These are phyloP conservation scores for Alternaria incomplexa DNA, from an alignment of 2,329 filamentous ascomycete genomes.

Conservation along the genomic window DNA sequence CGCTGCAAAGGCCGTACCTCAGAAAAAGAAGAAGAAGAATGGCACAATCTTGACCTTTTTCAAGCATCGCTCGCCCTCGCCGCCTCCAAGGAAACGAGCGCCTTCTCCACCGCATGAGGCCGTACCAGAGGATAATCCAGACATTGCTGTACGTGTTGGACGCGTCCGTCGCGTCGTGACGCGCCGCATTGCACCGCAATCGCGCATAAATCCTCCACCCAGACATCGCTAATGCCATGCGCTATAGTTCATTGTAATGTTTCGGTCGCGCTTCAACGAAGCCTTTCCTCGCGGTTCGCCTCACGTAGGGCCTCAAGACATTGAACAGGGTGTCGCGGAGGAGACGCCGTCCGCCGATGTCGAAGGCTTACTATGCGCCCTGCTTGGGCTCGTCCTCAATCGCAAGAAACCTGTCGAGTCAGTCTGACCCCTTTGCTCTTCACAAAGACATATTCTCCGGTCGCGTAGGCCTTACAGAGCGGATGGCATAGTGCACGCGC, in stretches of 20 bases:
- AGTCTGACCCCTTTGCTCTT: conserved; percentile 50
- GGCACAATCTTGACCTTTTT: conserved; percentile 46
- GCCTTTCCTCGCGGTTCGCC: conserved; percentile 85
- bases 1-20: conserved; percentile 28
- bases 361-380: conserved; percentile 86
- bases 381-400: conserved; percentile 88
- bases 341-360: conserved; percentile 79
- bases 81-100: conserved; percentile 73
- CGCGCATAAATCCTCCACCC: conserved; percentile 31
- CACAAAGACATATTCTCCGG: conserved; percentile 12
- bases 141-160: conserved; percentile 80
- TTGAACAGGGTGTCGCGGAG: conserved; percentile 85
- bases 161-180: conserved; percentile 48
- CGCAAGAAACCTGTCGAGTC: conserved; percentile 99
- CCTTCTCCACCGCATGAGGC: conserved; percentile 91
- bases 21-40: conserved; percentile 44
- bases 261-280: conserved; percentile 89
- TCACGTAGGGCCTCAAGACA: conserved; percentile 92
- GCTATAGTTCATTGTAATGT: conserved; percentile 93
- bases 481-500: conserved; percentile 10
- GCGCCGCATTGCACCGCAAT: conserved; percentile 27
- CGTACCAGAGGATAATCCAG: conserved; percentile 85
- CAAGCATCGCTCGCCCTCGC: conserved; percentile 50
- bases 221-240: conserved; percentile 40
- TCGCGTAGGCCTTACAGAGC: conserved; percentile 24